Evolutionary conservation across 106 monocot species (phyloP).

Genomic region (Amphibolis antarctica): DNA sequence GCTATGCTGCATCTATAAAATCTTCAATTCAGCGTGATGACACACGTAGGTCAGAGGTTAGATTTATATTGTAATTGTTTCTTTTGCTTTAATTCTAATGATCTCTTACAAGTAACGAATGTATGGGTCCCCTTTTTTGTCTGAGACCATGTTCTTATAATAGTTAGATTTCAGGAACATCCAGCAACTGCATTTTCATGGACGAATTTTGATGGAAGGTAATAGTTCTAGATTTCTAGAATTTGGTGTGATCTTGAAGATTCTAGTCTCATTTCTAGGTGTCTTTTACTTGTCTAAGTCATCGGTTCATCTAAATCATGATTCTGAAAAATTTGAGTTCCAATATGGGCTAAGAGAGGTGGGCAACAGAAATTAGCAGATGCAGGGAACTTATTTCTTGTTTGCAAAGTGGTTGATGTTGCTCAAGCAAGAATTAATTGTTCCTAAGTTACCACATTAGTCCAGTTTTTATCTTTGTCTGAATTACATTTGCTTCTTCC

Average conservation of each 20-base stretch:
- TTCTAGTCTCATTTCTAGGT: background rate
- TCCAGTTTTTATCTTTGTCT: no score
- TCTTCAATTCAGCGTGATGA: background rate
- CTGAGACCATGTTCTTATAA: background rate
- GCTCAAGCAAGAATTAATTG: no score
- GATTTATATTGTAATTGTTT: background rate
- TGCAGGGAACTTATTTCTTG: no score
- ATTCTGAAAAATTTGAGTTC: background rate
- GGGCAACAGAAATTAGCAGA: no score
- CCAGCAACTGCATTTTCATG: background rate
- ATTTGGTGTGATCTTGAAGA: background rate
- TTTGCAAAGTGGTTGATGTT: no score
- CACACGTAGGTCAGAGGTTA: background rate
- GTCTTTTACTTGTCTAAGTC: background rate
- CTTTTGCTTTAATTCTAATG: background rate
- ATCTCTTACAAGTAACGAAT: background rate
- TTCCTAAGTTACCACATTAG: no score
- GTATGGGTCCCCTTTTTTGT: background rate
- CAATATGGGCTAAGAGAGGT: background rate
- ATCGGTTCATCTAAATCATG: background rate
- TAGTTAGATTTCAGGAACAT: background rate
- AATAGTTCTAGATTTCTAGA: slow-evolving; percentile 2
- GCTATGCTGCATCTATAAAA: background rate
- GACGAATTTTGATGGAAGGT: background rate
- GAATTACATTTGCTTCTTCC: no score